These are phyloP conservation scores for Claviceps capensis DNA, from an alignment of 2,329 filamentous ascomycete genomes.

Conservation along the genomic window DNA sequence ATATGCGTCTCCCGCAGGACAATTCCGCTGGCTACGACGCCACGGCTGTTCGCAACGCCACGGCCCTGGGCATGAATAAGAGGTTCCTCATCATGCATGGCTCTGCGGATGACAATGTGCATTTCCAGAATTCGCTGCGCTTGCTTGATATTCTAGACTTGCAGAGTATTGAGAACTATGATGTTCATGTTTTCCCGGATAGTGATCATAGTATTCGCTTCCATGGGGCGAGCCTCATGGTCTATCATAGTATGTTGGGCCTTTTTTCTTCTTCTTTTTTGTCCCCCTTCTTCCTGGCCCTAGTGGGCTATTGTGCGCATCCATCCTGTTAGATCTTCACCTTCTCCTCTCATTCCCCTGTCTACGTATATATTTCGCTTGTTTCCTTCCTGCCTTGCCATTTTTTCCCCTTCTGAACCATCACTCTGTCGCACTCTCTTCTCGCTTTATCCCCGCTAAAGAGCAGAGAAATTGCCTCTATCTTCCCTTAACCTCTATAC, in stretches of 20 bases:
- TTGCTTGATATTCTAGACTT: constrained; percentile 79
- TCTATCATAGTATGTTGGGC: constrained; percentile 68
- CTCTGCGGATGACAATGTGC: constrained; percentile 93
- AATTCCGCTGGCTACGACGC: constrained; percentile 67
- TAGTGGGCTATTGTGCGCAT: no score
- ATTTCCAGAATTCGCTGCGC: constrained; percentile 85
- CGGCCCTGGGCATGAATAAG: constrained; percentile 59
- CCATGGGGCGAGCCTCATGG: constrained; percentile 80
- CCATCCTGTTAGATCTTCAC: no score
- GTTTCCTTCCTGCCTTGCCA: neutral
- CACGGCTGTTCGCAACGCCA: constrained; percentile 60
- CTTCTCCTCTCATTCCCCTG: neutral
- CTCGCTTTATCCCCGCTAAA: no score
- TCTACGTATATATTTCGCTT: no score
- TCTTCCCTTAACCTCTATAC: no score
- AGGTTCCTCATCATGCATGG: constrained; percentile 95
- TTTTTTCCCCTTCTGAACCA: no score
- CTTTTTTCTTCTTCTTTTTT: neutral
- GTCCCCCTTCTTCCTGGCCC: neutral
- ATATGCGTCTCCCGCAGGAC: constrained; percentile 87
- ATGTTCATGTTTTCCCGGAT: constrained; percentile 92
- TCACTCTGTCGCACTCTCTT: no score
- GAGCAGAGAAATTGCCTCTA: no score
- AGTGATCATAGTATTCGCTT: constrained; percentile 93
- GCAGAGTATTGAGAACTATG: constrained; percentile 76